phyloP scores from a whole-genome alignment of 805 yeast species.

The Candida chauliodis region DNA sequence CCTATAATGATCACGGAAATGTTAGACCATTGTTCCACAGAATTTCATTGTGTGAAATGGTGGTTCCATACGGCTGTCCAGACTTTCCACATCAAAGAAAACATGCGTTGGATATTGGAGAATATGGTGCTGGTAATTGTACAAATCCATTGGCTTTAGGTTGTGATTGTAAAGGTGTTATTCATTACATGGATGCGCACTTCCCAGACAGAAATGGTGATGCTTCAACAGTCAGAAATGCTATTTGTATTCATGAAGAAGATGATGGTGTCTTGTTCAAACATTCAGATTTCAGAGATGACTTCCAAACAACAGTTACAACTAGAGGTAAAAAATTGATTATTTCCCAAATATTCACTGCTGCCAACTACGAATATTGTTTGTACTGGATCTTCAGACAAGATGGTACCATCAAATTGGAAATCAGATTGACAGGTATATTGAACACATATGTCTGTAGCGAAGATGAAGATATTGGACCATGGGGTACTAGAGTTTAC shows the following conservation, averaged over 20 bases:
- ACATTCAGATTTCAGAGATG: conserved; percentile 83
- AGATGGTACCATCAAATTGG: conserved; percentile 79
- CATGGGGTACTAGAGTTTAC: conserved; percentile 79
- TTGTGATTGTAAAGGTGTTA: conserved; percentile 84
- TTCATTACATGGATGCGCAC: conserved; percentile 79
- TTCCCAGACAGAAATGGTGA: conserved; percentile 66
- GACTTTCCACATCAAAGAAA: conserved; percentile 79
- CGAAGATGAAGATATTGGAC: conserved; percentile 64
- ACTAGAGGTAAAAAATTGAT: conserved; percentile 73
- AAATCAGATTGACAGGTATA: conserved; percentile 77
- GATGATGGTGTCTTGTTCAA: conserved; percentile 77
- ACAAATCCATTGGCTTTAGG: conserved; percentile 76
- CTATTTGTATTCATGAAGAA: conserved; percentile 82
- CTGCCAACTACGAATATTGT: conserved; percentile 84
- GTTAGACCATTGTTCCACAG: conserved; percentile 75
- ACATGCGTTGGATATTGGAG: conserved; percentile 85
- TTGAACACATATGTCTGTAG: conserved; percentile 67
- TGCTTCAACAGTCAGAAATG: conserved; percentile 68
- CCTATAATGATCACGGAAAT: conserved; percentile 72
- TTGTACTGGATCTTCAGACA: conserved; percentile 80
- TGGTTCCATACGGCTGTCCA: conserved; percentile 81
- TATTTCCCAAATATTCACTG: conserved; percentile 79
- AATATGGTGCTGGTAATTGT: conserved; percentile 84
- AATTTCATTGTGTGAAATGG: conserved; percentile 75
- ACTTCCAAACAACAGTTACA: conserved; percentile 67